Evolutionary conservation across 345 rosid species (phyloP).

Genomic region (Rhodamnia argentea): DNA sequence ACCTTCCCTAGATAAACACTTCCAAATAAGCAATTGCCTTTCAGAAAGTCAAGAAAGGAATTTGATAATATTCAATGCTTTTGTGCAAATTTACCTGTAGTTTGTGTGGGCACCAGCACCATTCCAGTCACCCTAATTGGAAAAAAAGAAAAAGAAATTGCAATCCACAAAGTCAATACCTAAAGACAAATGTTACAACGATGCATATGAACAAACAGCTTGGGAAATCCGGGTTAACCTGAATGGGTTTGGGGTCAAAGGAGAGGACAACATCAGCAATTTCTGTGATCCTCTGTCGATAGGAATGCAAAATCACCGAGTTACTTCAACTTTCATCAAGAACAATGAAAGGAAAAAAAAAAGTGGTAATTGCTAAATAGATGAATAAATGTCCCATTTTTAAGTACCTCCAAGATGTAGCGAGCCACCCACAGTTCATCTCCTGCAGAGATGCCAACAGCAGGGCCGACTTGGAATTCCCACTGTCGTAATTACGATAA

Average conservation of each 20-base stretch:
- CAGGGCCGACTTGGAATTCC: constrained; percentile 36
- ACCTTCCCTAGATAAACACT: background rate
- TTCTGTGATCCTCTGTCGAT: constrained; percentile 24
- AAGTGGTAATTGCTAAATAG: background rate
- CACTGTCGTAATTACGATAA: constrained; percentile 5
- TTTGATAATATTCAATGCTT: background rate
- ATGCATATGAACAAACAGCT: background rate
- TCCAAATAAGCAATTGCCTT: background rate
- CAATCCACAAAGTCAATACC: background rate
- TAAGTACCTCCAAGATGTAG: constrained; percentile 23
- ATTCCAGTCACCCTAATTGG: constrained; percentile 25
- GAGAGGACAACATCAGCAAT: constrained; percentile 26
- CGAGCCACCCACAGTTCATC: constrained; percentile 31
- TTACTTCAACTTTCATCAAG: background rate
- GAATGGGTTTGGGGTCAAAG: constrained; percentile 32
- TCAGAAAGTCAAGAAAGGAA: background rate
- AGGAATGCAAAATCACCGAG: background rate
- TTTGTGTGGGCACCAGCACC: constrained; percentile 35
- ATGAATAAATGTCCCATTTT: background rate
- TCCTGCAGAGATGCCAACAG: constrained; percentile 20
- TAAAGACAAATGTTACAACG: background rate
- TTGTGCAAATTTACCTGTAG: constrained; percentile 9
- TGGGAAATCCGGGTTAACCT: constrained; percentile 1
- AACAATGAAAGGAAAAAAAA: background rate
- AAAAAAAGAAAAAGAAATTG: background rate